Evolutionary conservation across 2,329 filamentous ascomycete genomes (phyloP).

Genomic region (Beauveria australis): DNA sequence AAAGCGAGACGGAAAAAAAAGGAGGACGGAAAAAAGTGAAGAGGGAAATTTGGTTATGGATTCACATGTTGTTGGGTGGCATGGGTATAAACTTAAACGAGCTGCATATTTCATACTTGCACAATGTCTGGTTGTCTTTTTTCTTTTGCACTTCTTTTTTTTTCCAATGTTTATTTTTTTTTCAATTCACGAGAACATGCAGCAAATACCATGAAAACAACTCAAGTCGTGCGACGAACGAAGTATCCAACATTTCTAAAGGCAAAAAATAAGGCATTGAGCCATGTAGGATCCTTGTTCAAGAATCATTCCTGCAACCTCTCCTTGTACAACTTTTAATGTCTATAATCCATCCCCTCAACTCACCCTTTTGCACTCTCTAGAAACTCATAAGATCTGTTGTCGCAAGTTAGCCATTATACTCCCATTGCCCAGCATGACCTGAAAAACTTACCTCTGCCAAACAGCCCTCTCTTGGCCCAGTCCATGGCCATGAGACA

Average conservation of each 20-base stretch:
- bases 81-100: not conserved
- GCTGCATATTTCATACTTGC: not conserved
- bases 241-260: not conserved
- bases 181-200: not conserved
- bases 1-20: not conserved
- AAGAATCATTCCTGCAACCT: not conserved
- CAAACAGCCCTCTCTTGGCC: constrained; percentile 93
- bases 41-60: not conserved
- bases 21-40: no score
- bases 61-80: not conserved
- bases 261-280: not conserved
- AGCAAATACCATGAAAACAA: not conserved
- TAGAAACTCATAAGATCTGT: constrained; percentile 30
- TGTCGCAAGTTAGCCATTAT: not conserved
- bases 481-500: constrained; percentile 94
- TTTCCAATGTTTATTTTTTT: not conserved
- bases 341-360: no score
- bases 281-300: not conserved
- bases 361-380: not conserved
- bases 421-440: not conserved
- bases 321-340: no score
- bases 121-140: not conserved
- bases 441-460: constrained; percentile 61
- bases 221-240: not conserved
- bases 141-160: not conserved